A percentile compares a stretch with the other conserved stretches of the same genome.
Conservation (phyloP, 169 alveolate species). For the Plasmodium adleri region DNA sequence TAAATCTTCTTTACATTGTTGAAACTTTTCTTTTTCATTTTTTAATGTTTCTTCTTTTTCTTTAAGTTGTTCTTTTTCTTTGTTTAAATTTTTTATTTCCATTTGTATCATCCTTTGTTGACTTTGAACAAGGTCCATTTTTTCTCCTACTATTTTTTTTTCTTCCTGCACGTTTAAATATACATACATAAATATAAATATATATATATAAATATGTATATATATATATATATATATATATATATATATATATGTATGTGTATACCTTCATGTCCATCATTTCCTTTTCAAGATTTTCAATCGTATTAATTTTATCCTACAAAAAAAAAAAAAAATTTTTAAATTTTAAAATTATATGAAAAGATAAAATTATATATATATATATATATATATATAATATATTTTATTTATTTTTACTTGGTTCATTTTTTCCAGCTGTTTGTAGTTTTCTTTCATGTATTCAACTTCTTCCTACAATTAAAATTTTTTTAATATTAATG, state of each 20-base stretch:
- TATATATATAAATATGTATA: too few species aligned
- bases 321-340: not conserved
- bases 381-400: not conserved
- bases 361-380: not conserved
- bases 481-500: not conserved
- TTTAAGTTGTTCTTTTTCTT: conserved; percentile 1
- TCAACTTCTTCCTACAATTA: conserved; percentile 28
- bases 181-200: too few species aligned
- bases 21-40: conserved; percentile 2
- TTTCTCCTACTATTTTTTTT: conserved; percentile 18
- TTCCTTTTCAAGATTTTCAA: conserved; percentile 19
- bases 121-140: conserved; percentile 16
- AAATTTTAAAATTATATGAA: not conserved
- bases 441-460: conserved; percentile 7
- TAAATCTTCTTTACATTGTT: not conserved
- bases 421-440: conserved; percentile 15
- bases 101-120: conserved; percentile 22
- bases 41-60: not conserved
- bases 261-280: conserved; percentile 22
- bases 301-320: conserved; percentile 21
- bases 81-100: conserved; percentile 17
- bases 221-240: too few species aligned
- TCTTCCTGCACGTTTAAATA: conserved; percentile 15
- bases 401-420: conserved; percentile 12
- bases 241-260: too few species aligned